These are phyloP conservation scores for Taiozyma onychis DNA, from an alignment of 1,139 yeast species.

Conservation along the genomic window DNA sequence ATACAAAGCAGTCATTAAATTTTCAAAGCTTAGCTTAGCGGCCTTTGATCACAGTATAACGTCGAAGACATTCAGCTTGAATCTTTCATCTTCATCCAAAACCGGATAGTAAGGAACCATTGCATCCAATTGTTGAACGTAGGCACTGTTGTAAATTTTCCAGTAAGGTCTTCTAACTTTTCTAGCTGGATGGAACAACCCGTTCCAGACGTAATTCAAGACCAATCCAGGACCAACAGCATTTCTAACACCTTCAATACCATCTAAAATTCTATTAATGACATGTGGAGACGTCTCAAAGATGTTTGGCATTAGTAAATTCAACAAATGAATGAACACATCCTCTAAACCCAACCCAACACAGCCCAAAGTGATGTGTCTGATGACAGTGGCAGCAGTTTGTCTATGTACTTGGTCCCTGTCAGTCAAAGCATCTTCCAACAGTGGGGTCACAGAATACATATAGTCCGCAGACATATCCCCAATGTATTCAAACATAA, in stretches of 20 bases:
- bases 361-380: conserved; percentile 77
- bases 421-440: conserved; percentile 89
- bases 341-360: conserved; percentile 72
- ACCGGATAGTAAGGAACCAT: conserved; percentile 81
- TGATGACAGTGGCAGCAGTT: conserved; percentile 86
- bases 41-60: conserved; percentile 13
- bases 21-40: not conserved
- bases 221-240: conserved; percentile 74
- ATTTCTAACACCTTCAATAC: conserved; percentile 67
- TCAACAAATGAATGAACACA: conserved; percentile 68
- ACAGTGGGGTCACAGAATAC: conserved; percentile 70
- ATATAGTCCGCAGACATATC: conserved; percentile 79
- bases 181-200: conserved; percentile 89
- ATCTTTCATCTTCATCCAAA: conserved; percentile 31
- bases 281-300: conserved; percentile 96
- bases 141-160: conserved; percentile 74
- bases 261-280: conserved; percentile 73
- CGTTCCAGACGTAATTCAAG: conserved; percentile 78
- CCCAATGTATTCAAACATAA: conserved; percentile 89
- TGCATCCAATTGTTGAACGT: conserved; percentile 68
- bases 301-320: conserved; percentile 75
- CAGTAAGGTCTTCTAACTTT: conserved; percentile 84
- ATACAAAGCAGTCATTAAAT: not conserved
- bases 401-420: conserved; percentile 92
- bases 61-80: conserved; percentile 36